phyloP scores from a whole-genome alignment of 2,329 filamentous ascomycete genomes.

The Kalaharituber pfeilii region DNA sequence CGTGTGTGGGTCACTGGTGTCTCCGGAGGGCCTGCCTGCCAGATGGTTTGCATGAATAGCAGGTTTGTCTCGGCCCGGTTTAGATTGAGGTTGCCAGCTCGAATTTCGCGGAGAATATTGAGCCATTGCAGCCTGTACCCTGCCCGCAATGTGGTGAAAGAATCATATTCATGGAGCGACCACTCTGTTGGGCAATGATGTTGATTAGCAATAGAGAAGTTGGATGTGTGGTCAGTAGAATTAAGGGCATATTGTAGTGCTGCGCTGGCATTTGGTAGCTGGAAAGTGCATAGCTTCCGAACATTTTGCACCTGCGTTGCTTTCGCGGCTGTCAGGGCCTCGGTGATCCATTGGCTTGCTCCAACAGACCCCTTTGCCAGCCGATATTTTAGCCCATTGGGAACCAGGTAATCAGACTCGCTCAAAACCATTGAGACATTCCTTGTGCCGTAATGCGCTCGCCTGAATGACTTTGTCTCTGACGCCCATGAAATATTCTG shows the following conservation, averaged over 20 bases:
- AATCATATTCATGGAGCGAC: constrained; percentile 37
- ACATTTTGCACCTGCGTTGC: background rate
- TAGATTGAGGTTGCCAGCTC: constrained; percentile 34
- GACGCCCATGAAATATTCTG: constrained; percentile 1
- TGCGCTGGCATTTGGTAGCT: constrained; percentile 10
- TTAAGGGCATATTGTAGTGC: constrained; percentile 21
- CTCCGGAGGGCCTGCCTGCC: constrained; percentile 31
- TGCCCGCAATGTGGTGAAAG: constrained; percentile 33
- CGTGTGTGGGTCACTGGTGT: background rate
- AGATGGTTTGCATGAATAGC: constrained; percentile 34
- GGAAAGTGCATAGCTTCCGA: background rate
- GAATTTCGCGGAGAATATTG: constrained; percentile 39
- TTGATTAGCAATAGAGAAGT: constrained; percentile 37
- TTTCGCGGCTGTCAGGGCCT: background rate
- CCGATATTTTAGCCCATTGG: background rate
- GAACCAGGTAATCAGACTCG: background rate
- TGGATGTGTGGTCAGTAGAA: constrained; percentile 27
- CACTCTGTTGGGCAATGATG: constrained; percentile 33
- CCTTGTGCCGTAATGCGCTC: background rate
- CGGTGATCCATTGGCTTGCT: too few species aligned
- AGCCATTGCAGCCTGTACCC: constrained; percentile 37
- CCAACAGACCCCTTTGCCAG: background rate
- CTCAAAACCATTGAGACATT: background rate
- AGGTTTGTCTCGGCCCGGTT: constrained; percentile 33
- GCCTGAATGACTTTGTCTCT: background rate